Base-by-base conservation (phyloP, 73 alveolate species). In the Blepharisma japonicum region DNA sequence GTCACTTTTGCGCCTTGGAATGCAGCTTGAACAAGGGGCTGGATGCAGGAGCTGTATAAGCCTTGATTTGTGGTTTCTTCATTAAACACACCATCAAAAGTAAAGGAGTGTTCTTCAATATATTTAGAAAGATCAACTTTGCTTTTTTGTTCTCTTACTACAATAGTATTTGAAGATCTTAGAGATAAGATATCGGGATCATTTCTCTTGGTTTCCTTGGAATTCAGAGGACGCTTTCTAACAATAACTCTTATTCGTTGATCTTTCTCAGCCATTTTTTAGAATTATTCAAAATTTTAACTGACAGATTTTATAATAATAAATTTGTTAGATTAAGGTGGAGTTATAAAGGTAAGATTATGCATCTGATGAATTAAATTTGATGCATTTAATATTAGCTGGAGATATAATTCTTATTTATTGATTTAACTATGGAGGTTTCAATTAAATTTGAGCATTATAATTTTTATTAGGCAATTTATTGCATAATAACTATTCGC, bases 51-150 rank as follows among this genome's bases (percentile, higher is more conserved):
- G 78, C 88, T 71, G 87, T 94, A 94, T 21, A 96, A 80, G 81
- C 87, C 93, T 93, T 97, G 97, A 89, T 97, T 97, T 74, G 96
- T 85, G 39, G 94, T 85, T 48, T 89, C 80, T 80, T 96, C 98
- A 68, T 92, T 98, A 82, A 87, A 96, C 6, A 94, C 99, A 71
- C 91, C 90, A 84, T 96, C 99, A 87, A 96, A 96, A 68, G 82
- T 88, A 80, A 96, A 96, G 14, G 89, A 84, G 83, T 96, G 99
- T 71, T 94, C 99, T 94, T 97, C 99, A 23, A 97, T 93, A 74
- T 95, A 96, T 87, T 95, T 94, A 27, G 99, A 97, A 68, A 98
- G 95, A 84, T 98, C 99, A 8, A 98, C 99, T 89, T 97, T 98
- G 68, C 86, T 94, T 92, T 96, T 97, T 71, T 88, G 86, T 80